Evolutionary conservation across 2,329 filamentous ascomycete genomes (phyloP).

Genomic region (Fusarium sp.): DNA sequence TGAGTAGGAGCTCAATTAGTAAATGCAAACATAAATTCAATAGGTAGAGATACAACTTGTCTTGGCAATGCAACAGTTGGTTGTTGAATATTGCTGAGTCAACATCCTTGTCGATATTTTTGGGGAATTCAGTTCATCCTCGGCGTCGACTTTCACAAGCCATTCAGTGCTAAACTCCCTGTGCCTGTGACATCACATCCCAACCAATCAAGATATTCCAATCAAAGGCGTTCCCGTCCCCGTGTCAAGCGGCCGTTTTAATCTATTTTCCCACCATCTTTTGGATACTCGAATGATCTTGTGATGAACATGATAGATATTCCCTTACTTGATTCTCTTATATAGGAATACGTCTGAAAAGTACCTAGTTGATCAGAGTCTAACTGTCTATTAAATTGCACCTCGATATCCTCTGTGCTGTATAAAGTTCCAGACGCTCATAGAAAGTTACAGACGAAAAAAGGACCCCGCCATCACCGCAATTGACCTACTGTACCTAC

Average conservation of each 20-base stretch:
- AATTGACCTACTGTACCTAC: slow-evolving; percentile 5
- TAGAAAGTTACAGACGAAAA: slow-evolving; percentile 10
- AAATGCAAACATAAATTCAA: background rate
- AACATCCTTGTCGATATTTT: slow-evolving; percentile 4
- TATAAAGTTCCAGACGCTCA: background rate
- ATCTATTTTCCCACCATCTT: slow-evolving; percentile 19
- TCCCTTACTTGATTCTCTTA: background rate
- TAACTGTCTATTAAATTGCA: background rate
- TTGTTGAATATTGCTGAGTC: slow-evolving; percentile 24
- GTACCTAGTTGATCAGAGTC: background rate
- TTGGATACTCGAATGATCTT: slow-evolving; percentile 17
- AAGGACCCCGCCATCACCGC: slow-evolving; percentile 31
- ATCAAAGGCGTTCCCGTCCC: slow-evolving; percentile 36
- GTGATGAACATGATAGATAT: slow-evolving; percentile 10
- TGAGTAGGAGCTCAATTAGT: too few relatives aligned
- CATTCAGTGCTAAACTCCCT: slow-evolving; percentile 23
- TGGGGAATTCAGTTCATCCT: slow-evolving; percentile 12
- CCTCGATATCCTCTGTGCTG: background rate
- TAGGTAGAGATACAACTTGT: background rate
- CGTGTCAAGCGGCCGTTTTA: slow-evolving; percentile 21
- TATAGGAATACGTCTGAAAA: background rate
- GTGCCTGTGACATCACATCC: slow-evolving; percentile 36
- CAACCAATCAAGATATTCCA: slow-evolving; percentile 36
- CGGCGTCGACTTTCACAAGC: slow-evolving; percentile 45
- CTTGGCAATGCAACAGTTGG: background rate